Evolutionary conservation across 1,139 yeast species (phyloP).

Genomic region (Hansenula anomala): DNA sequence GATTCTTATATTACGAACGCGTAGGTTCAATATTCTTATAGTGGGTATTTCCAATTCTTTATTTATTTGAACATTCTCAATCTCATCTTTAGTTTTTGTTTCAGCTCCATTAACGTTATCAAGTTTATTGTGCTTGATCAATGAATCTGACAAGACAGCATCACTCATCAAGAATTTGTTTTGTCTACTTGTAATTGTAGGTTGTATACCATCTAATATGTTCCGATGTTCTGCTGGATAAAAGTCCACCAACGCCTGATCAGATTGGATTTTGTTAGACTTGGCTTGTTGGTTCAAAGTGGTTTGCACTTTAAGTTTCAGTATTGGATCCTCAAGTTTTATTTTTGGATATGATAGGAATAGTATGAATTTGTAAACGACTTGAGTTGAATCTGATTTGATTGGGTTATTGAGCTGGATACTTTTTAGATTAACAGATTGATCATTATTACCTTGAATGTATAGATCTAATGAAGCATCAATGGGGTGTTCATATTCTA

Average conservation of each 20-base stretch:
- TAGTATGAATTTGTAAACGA: slow-evolving; percentile 9
- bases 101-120: slow-evolving; percentile 3
- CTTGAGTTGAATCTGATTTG: background rate
- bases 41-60: slow-evolving; percentile 32
- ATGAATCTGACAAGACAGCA: slow-evolving; percentile 15
- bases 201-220: slow-evolving; percentile 16
- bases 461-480: slow-evolving; percentile 4
- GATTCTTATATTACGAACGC: slow-evolving; percentile 52
- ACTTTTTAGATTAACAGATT: background rate
- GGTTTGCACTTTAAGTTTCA: slow-evolving; percentile 9
- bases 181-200: slow-evolving; percentile 12
- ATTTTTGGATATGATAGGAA: slow-evolving; percentile 19
- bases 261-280: background rate
- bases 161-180: slow-evolving; percentile 4
- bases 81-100: slow-evolving; percentile 1
- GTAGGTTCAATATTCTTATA: slow-evolving; percentile 46
- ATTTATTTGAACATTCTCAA: background rate
- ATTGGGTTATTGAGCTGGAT: slow-evolving; percentile 1
- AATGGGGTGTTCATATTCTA: slow-evolving; percentile 4
- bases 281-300: background rate
- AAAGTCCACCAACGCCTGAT: slow-evolving; percentile 1
- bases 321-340: slow-evolving; percentile 14
- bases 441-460: background rate
- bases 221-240: slow-evolving; percentile 20
- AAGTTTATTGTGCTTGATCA: slow-evolving; percentile 19